phyloP scores from a whole-genome alignment of 1,284 basidiomycete genomes.

The Boletus chippewaensis region DNA sequence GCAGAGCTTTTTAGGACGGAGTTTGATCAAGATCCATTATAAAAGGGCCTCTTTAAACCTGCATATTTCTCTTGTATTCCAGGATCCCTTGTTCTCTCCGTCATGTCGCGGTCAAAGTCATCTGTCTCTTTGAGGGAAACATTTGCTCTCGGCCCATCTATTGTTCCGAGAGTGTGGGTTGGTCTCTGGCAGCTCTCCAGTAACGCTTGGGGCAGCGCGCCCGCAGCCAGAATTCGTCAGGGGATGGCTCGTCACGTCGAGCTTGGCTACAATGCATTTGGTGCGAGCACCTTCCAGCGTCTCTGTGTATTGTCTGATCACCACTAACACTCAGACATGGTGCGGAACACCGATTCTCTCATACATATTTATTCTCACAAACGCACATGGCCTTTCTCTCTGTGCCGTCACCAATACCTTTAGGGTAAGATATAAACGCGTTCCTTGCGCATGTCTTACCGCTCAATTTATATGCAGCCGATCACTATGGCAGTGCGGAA shows the following conservation, averaged over 20 bases:
- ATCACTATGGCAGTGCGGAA: constrained; percentile 78
- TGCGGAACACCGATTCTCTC: constrained; percentile 28
- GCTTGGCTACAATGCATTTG: constrained; percentile 67
- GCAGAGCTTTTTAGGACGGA: constrained; percentile 26
- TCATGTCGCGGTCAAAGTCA: constrained; percentile 21
- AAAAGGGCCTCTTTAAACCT: constrained; percentile 14
- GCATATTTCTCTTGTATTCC: constrained; percentile 8
- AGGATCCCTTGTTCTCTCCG: constrained; percentile 3
- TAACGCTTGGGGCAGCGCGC: constrained; percentile 73
- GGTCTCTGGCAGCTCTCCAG: constrained; percentile 81
- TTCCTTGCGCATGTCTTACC: not conserved
- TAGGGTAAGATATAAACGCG: constrained; percentile 17
- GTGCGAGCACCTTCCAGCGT: constrained; percentile 33
- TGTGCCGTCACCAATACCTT: constrained; percentile 4
- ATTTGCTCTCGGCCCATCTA: constrained; percentile 54
- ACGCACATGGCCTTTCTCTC: not conserved
- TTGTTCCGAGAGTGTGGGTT: constrained; percentile 61
- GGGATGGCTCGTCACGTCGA: constrained; percentile 61
- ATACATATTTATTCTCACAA: constrained; percentile 19
- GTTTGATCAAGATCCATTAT: constrained; percentile 27
- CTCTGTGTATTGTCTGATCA: constrained; percentile 6
- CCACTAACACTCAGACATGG: constrained; percentile 44
- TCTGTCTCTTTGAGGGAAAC: constrained; percentile 36
- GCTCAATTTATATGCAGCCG: constrained; percentile 43
- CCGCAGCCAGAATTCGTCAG: constrained; percentile 56